Evolutionary conservation across 148 eudicot genomes (phyloP).

Genomic region (Rhododendron ovatum): DNA sequence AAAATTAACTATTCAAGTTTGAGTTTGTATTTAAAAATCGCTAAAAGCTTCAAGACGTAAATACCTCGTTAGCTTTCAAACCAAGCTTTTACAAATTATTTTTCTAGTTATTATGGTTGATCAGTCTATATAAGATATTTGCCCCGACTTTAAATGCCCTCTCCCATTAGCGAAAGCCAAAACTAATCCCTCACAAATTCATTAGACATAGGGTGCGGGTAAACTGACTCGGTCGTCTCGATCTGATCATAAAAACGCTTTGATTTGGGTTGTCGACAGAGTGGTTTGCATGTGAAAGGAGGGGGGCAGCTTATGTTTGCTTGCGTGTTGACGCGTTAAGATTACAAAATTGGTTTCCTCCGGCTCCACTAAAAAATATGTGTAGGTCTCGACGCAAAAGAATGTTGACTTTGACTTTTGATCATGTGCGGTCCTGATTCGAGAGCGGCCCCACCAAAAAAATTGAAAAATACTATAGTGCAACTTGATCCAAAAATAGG

Average conservation of each 20-base stretch:
- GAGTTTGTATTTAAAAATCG: too few species aligned
- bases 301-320: neutral
- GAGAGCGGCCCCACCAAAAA: neutral
- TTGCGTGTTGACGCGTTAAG: slow-evolving; percentile 2
- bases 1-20: too few species aligned
- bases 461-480: neutral
- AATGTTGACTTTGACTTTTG: slow-evolving; percentile 15
- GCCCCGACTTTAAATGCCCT: too few species aligned
- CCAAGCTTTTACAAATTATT: too few species aligned
- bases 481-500: neutral
- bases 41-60: too few species aligned
- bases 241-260: neutral
- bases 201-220: neutral
- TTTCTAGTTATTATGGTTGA: too few species aligned
- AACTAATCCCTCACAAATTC: neutral
- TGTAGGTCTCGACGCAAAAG: neutral
- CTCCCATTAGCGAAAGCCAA: too few species aligned
- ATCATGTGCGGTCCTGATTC: slow-evolving; percentile 10
- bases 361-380: neutral
- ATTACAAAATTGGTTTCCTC: neutral
- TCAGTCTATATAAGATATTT: too few species aligned
- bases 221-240: neutral
- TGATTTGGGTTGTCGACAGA: neutral
- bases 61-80: too few species aligned
- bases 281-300: neutral